phyloP scores from a whole-genome alignment of 176 grass and related monocot genomes.

The Hsuehochloa calcarea region DNA sequence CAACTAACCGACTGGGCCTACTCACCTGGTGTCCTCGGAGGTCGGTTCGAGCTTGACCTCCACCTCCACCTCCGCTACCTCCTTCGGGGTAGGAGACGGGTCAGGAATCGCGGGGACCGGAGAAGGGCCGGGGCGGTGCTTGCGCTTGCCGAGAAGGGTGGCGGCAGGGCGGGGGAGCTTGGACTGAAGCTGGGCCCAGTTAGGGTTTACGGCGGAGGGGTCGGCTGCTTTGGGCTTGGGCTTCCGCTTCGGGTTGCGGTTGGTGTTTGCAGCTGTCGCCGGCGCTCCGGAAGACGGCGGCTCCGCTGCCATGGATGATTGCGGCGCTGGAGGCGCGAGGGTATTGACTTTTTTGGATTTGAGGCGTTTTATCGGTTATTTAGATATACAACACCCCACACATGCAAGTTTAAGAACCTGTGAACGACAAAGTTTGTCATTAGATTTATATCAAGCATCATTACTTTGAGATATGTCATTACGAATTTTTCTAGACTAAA shows the following conservation, averaged over 20 bases:
- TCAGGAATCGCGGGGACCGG: slow-evolving; percentile 27
- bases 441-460: no score
- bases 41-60: slow-evolving; percentile 50
- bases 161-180: slow-evolving; percentile 51
- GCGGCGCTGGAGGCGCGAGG: neutral
- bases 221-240: slow-evolving; percentile 29
- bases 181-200: slow-evolving; percentile 87
- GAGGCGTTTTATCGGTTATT: no score
- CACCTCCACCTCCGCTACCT: neutral
- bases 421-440: no score
- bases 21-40: slow-evolving; percentile 66
- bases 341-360: no score
- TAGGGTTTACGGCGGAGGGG: slow-evolving; percentile 59
- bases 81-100: neutral
- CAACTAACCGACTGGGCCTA: neutral
- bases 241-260: slow-evolving; percentile 29
- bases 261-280: slow-evolving; percentile 21
- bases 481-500: no score
- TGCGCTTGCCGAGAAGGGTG: slow-evolving; percentile 41
- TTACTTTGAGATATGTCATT: no score
- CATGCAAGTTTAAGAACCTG: no score
- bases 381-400: no score
- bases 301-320: slow-evolving; percentile 31
- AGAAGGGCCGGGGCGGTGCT: slow-evolving; percentile 18
- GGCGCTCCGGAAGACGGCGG: slow-evolving; percentile 14